Evolutionary conservation across 352 stramenopile species (phyloP).

Genomic region (Pythium insidiosum): DNA sequence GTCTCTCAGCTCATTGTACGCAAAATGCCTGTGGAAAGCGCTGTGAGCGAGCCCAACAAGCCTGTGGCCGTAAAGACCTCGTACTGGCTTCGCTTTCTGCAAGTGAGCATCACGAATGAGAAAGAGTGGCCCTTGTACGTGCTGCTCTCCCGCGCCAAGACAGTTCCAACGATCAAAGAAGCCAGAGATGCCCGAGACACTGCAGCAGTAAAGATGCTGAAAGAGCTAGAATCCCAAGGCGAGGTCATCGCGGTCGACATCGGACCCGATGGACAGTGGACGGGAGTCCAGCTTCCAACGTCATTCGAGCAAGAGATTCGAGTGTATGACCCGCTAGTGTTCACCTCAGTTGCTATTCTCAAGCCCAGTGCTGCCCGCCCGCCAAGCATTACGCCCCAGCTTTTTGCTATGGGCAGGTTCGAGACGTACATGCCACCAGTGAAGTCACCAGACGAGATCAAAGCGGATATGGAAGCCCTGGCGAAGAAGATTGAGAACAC

Average conservation of each 20-base stretch:
- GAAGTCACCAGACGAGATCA: conserved; percentile 36
- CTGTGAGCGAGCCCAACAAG: neutral
- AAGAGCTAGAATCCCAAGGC: conserved; percentile 26
- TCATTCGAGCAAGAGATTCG: conserved; percentile 50
- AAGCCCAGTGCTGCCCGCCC: conserved; percentile 55
- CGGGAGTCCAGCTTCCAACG: conserved; percentile 29
- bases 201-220: conserved; percentile 20
- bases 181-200: neutral
- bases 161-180: conserved; percentile 5
- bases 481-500: conserved; percentile 31
- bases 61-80: conserved; percentile 3
- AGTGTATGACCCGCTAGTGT: conserved; percentile 46
- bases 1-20: conserved; percentile 10
- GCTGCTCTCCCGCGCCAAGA: conserved; percentile 33
- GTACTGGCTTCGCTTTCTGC: conserved; percentile 47
- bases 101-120: conserved; percentile 50
- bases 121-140: conserved; percentile 47
- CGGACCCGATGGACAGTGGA: conserved; percentile 55
- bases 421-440: conserved; percentile 40
- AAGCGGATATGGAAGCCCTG: conserved; percentile 37
- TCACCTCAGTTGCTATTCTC: conserved; percentile 39
- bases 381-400: conserved; percentile 28
- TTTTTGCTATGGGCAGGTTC: conserved; percentile 53
- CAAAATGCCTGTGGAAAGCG: neutral
- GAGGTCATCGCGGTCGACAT: conserved; percentile 47